A percentile compares a stretch with the other conserved stretches of the same genome.
Conservation (phyloP, 2,329 filamentous ascomycete species). For the Xylaria sp. region DNA sequence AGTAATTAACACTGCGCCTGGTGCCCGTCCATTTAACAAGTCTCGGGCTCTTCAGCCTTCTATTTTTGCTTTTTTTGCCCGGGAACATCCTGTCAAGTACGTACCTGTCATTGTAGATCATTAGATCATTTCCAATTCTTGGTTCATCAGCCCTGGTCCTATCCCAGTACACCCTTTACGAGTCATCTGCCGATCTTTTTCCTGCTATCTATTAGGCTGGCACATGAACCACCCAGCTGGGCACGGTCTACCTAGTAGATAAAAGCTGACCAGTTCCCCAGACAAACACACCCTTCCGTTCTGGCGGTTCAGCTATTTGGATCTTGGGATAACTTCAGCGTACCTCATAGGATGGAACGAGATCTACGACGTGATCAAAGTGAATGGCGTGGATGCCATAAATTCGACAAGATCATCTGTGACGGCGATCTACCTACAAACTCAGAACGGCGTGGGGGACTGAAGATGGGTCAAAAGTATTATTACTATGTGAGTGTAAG, state of each 20-base stretch:
- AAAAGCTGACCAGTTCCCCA: constrained; percentile 51
- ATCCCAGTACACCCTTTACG: constrained; percentile 22
- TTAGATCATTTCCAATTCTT: constrained; percentile 42
- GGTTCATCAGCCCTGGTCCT: constrained; percentile 26
- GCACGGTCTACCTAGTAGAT: constrained; percentile 34
- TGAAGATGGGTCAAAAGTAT: constrained; percentile 93
- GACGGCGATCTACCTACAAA: constrained; percentile 71
- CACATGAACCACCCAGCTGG: constrained; percentile 29
- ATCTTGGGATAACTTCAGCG: constrained; percentile 94
- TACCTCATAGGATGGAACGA: constrained; percentile 81
- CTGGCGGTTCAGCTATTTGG: constrained; percentile 83
- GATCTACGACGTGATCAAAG: constrained; percentile 78
- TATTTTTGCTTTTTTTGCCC: constrained; percentile 34
- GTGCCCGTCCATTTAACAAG: constrained; percentile 26
- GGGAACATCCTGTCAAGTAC: constrained; percentile 29
- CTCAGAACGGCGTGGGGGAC: constrained; percentile 75
- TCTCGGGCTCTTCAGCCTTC: constrained; percentile 37
- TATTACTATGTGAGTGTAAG: constrained; percentile 85
- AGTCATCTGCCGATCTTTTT: constrained; percentile 34
- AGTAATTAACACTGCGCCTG: constrained; percentile 2
- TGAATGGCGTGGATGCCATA: constrained; percentile 88
- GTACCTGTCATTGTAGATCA: constrained; percentile 35
- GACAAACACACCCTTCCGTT: constrained; percentile 68
- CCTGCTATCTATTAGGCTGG: constrained; percentile 18
- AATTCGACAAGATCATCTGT: constrained; percentile 85